Evolutionary conservation across 108 stramenopile species (phyloP).

Genomic region (Cyclotella sp.): DNA sequence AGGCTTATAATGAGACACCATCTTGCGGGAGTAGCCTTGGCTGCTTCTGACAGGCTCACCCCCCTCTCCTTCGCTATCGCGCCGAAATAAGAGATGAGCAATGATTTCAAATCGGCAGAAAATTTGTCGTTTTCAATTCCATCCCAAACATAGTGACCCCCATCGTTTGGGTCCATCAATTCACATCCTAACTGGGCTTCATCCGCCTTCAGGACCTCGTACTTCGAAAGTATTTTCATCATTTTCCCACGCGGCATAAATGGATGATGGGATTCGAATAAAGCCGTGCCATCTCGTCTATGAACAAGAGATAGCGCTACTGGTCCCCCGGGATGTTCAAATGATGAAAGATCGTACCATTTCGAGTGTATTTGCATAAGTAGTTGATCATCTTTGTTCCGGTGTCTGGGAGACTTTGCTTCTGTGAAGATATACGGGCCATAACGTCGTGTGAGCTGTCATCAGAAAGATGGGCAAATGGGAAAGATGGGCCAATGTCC

Average conservation of each 20-base stretch:
- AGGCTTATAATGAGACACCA: conserved; percentile 46
- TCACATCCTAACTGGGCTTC: conserved; percentile 24
- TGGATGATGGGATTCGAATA: conserved; percentile 66
- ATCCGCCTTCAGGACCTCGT: conserved; percentile 33
- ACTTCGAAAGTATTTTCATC: conserved; percentile 51
- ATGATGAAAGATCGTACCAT: conserved; percentile 61
- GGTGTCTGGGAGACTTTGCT: conserved; percentile 42
- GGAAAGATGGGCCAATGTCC: neutral
- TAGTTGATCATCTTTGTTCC: conserved; percentile 35
- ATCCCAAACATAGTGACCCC: conserved; percentile 53
- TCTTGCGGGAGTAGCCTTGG: conserved; percentile 56
- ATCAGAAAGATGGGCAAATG: neutral
- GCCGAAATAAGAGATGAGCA: conserved; percentile 47
- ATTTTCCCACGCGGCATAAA: conserved; percentile 39
- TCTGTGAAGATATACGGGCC: conserved; percentile 48
- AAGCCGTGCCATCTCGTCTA: conserved; percentile 54
- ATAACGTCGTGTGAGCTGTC: conserved; percentile 30
- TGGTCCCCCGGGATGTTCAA: conserved; percentile 65
- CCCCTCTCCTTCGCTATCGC: conserved; percentile 50
- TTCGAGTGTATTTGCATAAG: conserved; percentile 47
- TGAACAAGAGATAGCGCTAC: conserved; percentile 54
- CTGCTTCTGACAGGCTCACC: conserved; percentile 32
- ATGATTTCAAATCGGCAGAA: conserved; percentile 37
- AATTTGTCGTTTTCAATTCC: conserved; percentile 54
- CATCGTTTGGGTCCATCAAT: conserved; percentile 48